Evolutionary conservation across 163 green algal species (phyloP).

Genomic region (Volvox carteri): DNA sequence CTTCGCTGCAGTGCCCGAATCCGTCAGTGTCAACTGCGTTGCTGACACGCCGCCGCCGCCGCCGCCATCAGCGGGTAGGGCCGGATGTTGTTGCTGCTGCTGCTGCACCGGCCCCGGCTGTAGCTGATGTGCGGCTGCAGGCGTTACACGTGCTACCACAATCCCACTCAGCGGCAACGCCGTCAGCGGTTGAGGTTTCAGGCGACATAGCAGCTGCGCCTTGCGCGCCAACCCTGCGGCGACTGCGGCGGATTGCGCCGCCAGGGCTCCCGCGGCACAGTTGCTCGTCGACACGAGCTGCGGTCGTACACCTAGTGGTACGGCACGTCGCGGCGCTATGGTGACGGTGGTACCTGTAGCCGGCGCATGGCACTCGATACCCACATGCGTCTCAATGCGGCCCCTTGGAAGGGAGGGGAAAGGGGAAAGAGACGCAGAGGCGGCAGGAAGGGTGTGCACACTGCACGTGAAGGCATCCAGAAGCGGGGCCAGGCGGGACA

Average conservation of each 20-base stretch:
- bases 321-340: background rate
- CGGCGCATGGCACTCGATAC: conserved; percentile 50
- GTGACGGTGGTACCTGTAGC: conserved; percentile 33
- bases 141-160: conserved; percentile 24
- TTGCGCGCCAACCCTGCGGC: background rate
- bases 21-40: conserved; percentile 37
- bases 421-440: too few species aligned
- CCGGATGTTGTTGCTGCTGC: background rate
- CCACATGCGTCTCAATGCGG: conserved; percentile 32
- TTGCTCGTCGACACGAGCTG: conserved; percentile 7
- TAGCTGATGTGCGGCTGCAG: background rate
- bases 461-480: too few species aligned
- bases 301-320: conserved; percentile 40
- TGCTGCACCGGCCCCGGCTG: background rate
- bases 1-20: background rate
- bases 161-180: conserved; percentile 48
- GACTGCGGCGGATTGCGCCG: background rate
- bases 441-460: too few species aligned
- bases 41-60: too few species aligned
- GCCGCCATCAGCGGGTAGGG: background rate
- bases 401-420: background rate
- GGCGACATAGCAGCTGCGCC: background rate
- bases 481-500: too few species aligned
- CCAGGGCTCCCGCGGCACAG: background rate
- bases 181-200: conserved; percentile 34